Evolutionary conservation across 2,329 filamentous ascomycete genomes (phyloP).

Genomic region (Penicillium olsonii): DNA sequence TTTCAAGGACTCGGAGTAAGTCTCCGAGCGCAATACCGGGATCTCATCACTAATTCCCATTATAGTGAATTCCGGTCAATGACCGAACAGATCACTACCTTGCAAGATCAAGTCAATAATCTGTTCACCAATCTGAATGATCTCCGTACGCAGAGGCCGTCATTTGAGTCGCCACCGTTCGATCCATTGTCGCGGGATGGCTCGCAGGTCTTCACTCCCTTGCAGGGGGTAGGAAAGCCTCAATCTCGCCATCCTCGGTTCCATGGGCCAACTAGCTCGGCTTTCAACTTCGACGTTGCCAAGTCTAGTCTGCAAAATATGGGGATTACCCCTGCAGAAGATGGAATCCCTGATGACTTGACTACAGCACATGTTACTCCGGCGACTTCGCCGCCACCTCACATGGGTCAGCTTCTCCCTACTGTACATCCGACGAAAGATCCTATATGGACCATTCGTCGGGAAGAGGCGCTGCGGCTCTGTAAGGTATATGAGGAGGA

Average conservation of each 20-base stretch:
- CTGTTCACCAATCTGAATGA: slow-evolving; percentile 72
- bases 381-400: slow-evolving; percentile 46
- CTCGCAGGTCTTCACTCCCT: slow-evolving; percentile 40
- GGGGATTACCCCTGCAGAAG: slow-evolving; percentile 70
- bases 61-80: slow-evolving; percentile 76
- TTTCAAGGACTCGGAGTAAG: slow-evolving; percentile 83
- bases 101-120: slow-evolving; percentile 82
- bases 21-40: slow-evolving; percentile 1
- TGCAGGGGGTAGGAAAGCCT: slow-evolving; percentile 47
- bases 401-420: slow-evolving; percentile 31
- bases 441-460: slow-evolving; percentile 75
- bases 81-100: slow-evolving; percentile 68
- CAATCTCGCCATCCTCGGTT: slow-evolving; percentile 66
- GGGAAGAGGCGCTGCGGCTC: slow-evolving; percentile 77
- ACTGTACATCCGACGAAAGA: slow-evolving; percentile 60
- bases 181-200: slow-evolving; percentile 41
- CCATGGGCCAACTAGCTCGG: slow-evolving; percentile 80
- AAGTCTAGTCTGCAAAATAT: slow-evolving; percentile 85
- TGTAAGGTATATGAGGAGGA: slow-evolving; percentile 85
- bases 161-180: slow-evolving; percentile 36
- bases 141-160: slow-evolving; percentile 55
- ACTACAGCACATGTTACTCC: slow-evolving; percentile 57
- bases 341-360: slow-evolving; percentile 61
- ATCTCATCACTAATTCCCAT: slow-evolving; percentile 3
- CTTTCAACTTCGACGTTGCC: slow-evolving; percentile 83